Percentiles rank a stretch among this genome's conserved stretches.
Conservation (phyloP, 331 rosid genomes). For the Rosa hybrid region DNA sequence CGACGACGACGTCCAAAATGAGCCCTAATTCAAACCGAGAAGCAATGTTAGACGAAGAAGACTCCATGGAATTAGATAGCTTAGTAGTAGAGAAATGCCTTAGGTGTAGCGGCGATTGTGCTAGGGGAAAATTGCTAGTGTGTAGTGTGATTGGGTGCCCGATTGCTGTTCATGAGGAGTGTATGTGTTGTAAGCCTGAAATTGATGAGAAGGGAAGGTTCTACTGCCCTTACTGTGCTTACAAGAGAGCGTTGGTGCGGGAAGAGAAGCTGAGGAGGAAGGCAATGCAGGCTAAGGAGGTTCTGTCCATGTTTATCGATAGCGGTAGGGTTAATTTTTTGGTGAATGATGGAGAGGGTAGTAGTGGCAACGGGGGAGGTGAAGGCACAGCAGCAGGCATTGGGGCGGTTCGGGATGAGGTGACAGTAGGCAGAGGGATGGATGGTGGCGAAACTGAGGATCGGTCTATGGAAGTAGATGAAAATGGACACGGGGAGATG, state of each 20-base stretch:
- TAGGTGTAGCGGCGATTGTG: slow-evolving; percentile 37
- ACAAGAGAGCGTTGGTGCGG: slow-evolving; percentile 36
- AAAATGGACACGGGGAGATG: neutral
- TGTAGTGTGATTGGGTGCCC: slow-evolving; percentile 58
- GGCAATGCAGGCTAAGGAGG: slow-evolving; percentile 41
- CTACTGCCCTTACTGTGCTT: slow-evolving; percentile 65
- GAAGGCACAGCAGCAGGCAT: slow-evolving; percentile 14
- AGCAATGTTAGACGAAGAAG: slow-evolving; percentile 9
- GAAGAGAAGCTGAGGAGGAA: slow-evolving; percentile 33
- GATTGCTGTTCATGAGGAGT: slow-evolving; percentile 49
- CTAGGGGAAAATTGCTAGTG: slow-evolving; percentile 35
- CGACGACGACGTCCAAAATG: neutral
- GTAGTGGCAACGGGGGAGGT: neutral
- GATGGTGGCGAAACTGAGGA: neutral
- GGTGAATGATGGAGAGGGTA: slow-evolving; percentile 18
- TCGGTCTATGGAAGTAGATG: neutral
- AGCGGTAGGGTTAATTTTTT: neutral
- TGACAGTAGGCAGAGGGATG: neutral
- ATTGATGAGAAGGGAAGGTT: slow-evolving; percentile 57
- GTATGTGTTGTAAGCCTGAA: slow-evolving; percentile 50
- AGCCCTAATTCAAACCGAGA: neutral
- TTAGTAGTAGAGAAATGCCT: slow-evolving; percentile 40
- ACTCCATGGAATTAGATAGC: slow-evolving; percentile 30
- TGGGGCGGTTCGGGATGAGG: slow-evolving; percentile 17
- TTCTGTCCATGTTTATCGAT: slow-evolving; percentile 43